Percentiles rank a stretch among this genome's conserved stretches.
Evolutionary conservation across 1,284 basidiomycete genomes (phyloP).

Genomic region (Pseudozyma hubeiensis): DNA sequence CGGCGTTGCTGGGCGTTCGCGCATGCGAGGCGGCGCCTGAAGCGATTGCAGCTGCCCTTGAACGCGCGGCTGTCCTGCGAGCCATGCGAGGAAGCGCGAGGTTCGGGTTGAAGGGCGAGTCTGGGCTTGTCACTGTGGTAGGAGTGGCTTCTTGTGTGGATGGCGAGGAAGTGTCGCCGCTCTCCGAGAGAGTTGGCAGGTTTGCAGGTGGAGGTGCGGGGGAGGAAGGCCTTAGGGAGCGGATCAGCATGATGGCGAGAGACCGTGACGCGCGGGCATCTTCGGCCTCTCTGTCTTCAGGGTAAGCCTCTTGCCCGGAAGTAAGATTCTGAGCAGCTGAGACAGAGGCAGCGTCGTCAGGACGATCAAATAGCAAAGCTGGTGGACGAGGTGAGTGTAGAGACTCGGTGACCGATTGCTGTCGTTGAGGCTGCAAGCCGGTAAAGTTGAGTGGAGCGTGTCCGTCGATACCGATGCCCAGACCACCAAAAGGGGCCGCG

Average conservation of each 20-base stretch:
- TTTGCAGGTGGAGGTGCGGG: constrained; percentile 28
- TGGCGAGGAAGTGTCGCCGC: constrained; percentile 5
- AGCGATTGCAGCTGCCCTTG: constrained; percentile 47
- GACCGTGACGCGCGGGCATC: constrained; percentile 45
- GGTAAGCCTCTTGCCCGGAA: neutral
- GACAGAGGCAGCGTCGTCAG: neutral
- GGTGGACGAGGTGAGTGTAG: constrained; percentile 14
- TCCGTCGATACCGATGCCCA: constrained; percentile 47
- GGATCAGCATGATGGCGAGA: constrained; percentile 39
- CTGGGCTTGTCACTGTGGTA: constrained; percentile 11
- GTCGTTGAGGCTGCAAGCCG: neutral
- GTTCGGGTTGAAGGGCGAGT: constrained; percentile 27
- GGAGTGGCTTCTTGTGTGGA: neutral
- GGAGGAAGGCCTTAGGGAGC: constrained; percentile 33
- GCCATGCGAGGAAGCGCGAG: constrained; percentile 35
- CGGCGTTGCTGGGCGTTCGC: constrained; percentile 53
- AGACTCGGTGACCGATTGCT: neutral
- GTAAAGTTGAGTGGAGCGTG: constrained; percentile 20
- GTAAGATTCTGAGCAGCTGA: neutral
- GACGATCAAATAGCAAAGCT: constrained; percentile 22
- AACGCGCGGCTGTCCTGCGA: constrained; percentile 36
- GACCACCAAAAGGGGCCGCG: constrained; percentile 31
- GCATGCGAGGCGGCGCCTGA: constrained; percentile 36
- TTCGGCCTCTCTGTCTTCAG: constrained; percentile 30
- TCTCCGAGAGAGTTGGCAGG: constrained; percentile 34